Base-by-base conservation (phyloP, 1,284 basidiomycete species). In the Ustilago crameri region DNA sequence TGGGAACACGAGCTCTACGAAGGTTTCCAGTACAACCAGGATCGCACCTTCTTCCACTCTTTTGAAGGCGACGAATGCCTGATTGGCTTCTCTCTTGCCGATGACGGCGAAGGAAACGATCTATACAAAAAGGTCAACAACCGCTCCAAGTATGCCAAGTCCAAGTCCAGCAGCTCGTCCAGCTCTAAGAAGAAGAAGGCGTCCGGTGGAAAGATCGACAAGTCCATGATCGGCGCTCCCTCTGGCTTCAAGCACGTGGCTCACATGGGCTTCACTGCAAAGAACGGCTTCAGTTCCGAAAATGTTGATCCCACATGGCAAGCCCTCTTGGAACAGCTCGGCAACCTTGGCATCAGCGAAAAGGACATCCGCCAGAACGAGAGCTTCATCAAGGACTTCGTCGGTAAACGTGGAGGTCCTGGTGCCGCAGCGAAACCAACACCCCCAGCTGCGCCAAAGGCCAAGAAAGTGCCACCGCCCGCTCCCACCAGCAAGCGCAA, bases 221-320 rank as follows among this genome's bases (percentile, higher is more conserved):
- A 96, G 84, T 91, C 91, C 0, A 88, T 92, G 87, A 97, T 97
- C 55, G 93, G 92, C 12, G 91, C 87, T 0, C 94, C 95, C 1
- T 88, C 85, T 17, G 74, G 84, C 4, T 97, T 97, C 86, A 88
- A 89, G 71, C 95, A 98, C 81, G 88, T 96, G 43, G 93, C 92
- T 0, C 95, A 97, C 82, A 96, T 98, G 92, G 94, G 94, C 23
- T 97, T 91, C 83, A 91, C 95, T 75, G 84, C 88, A 0, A 89
- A 95, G 74, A 88, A 89, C 38, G 94, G 94, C 5, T 97, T 94
- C 84, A 90, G 90, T 0, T 91, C 91, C 1, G 88, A 88, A 34
- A 92, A 92, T 63, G 92, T 97, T n/a, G 95, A 98, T 84, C 90
- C 92, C 3, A 93, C 91, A 9, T 98, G 95, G 95, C 87, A 90